phyloP scores from a whole-genome alignment of 345 rosid species.

The Sisymbrium irio region DNA sequence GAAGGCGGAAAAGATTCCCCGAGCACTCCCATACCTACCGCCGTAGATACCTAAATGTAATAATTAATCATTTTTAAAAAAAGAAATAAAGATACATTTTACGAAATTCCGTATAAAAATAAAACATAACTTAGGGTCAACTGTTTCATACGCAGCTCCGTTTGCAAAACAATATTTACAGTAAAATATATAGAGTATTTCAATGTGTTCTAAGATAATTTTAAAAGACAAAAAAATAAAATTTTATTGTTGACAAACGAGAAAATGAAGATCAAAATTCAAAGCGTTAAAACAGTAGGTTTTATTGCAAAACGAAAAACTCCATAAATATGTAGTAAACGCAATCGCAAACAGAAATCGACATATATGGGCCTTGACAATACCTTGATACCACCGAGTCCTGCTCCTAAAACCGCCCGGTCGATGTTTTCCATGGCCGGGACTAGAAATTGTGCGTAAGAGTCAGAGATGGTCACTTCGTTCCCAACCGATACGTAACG shows the following conservation, averaged over 20 bases:
- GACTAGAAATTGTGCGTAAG: constrained; percentile 27
- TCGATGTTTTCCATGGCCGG: constrained; percentile 39
- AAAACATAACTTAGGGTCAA: not conserved
- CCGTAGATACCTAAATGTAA: constrained; percentile 36
- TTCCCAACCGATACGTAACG: constrained; percentile 63
- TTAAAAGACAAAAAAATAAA: not conserved
- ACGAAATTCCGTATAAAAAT: no score
- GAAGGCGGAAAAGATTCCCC: constrained; percentile 47
- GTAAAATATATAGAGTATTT: no score
- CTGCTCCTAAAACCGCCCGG: constrained; percentile 18
- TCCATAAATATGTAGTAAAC: not conserved
- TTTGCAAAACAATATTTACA: not conserved
- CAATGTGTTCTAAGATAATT: not conserved
- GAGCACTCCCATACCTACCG: constrained; percentile 30
- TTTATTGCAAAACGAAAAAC: not conserved
- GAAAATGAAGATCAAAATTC: not conserved
- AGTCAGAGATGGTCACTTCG: constrained; percentile 38
- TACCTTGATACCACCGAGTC: constrained; percentile 28
- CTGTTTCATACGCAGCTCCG: not conserved
- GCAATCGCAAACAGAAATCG: not conserved
- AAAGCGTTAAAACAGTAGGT: not conserved
- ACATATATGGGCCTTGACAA: not conserved
- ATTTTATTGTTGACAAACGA: not conserved
- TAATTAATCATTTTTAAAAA: not conserved
- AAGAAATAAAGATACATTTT: no score